phyloP scores from a whole-genome alignment of 106 monocot genomes.

The Platanthera zijinensis region DNA sequence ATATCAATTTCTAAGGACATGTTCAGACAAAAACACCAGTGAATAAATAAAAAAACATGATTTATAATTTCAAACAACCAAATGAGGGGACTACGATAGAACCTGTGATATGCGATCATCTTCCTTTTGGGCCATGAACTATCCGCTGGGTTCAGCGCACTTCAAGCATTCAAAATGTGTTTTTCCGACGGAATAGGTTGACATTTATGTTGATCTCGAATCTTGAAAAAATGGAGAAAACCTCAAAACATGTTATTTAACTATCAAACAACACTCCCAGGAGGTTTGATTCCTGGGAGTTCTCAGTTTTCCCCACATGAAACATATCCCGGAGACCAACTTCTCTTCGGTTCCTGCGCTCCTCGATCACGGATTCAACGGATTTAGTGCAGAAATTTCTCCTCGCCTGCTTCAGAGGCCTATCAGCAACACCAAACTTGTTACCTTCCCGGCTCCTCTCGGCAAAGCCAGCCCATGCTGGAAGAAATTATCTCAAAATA shows the following conservation, averaged over 20 bases:
- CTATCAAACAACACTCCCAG: conserved; percentile 29
- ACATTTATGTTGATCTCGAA: background rate
- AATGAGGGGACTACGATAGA: background rate
- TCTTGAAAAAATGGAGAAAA: background rate
- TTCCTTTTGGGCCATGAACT: background rate
- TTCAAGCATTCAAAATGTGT: background rate
- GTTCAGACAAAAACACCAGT: no score
- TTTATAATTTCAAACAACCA: no score
- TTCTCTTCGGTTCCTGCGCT: conserved; percentile 52
- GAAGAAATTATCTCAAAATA: conserved; percentile 5
- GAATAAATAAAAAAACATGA: no score
- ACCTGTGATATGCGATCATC: background rate
- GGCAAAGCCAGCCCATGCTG: conserved; percentile 89
- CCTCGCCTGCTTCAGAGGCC: conserved; percentile 41
- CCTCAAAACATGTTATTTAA: conserved; percentile 1
- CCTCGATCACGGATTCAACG: conserved; percentile 59
- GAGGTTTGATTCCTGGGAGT: conserved; percentile 17
- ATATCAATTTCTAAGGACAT: no score
- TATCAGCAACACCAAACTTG: conserved; percentile 70
- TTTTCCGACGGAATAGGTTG: background rate
- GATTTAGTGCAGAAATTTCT: conserved; percentile 64
- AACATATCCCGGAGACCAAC: conserved; percentile 40
- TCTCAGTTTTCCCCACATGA: conserved; percentile 21
- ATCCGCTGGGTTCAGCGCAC: background rate
- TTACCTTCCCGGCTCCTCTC: conserved; percentile 66